phyloP scores from a whole-genome alignment of 495 filamentous ascomycete species.

The Aspergillus mulundensis region DNA sequence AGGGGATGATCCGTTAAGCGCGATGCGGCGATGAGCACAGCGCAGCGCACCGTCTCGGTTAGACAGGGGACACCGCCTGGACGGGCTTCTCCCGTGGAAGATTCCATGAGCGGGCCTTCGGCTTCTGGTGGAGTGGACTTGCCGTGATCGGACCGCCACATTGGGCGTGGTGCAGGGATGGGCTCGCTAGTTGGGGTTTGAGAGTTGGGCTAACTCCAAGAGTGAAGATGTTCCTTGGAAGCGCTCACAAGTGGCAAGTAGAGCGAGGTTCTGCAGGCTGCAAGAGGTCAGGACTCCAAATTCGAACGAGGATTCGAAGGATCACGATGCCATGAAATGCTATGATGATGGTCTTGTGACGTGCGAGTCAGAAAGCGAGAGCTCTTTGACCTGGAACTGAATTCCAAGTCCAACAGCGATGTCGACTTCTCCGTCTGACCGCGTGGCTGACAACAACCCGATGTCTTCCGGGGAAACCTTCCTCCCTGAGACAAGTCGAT shows the following conservation, averaged over 20 bases:
- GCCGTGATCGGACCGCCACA: slow-evolving; percentile 29
- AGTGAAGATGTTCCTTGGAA: slow-evolving; percentile 16
- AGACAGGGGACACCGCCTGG: slow-evolving; percentile 12
- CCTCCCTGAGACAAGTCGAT: slow-evolving; percentile 5
- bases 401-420: background rate
- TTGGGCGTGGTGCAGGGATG: slow-evolving; percentile 23
- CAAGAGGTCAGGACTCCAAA: background rate
- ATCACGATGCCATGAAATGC: background rate
- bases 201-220: slow-evolving; percentile 1
- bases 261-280: slow-evolving; percentile 17
- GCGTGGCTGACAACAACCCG: background rate
- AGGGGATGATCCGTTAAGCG: slow-evolving; percentile 10
- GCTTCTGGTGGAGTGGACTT: slow-evolving; percentile 18
- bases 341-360: slow-evolving; percentile 1
- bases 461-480: slow-evolving; percentile 9
- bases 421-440: background rate
- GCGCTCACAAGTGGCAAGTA: slow-evolving; percentile 23
- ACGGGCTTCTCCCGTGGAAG: slow-evolving; percentile 19
- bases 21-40: slow-evolving; percentile 7
- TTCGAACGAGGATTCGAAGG: slow-evolving; percentile 4
- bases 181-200: slow-evolving; percentile 6
- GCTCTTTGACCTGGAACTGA: background rate
- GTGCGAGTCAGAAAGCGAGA: background rate
- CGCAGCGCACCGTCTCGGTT: background rate
- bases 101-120: slow-evolving; percentile 28